Percentiles rank a stretch among this genome's conserved stretches.
These are phyloP conservation scores for Linum usitatissimum DNA, from an alignment of 345 rosid genomes.

Conservation along the genomic window DNA sequence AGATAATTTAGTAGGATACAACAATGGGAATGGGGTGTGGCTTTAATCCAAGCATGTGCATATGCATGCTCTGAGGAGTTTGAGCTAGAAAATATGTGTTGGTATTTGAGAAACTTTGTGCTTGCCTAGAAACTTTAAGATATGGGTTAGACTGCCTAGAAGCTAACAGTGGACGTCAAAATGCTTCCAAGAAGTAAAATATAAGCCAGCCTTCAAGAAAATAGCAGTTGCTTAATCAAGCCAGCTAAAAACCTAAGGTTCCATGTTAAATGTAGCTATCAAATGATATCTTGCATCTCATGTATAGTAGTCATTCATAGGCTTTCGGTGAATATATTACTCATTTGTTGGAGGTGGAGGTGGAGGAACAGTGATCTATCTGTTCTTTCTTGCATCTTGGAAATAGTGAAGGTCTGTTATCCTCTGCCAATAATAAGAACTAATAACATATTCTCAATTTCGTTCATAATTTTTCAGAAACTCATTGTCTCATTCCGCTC, in stretches of 20 bases:
- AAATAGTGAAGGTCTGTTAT: neutral
- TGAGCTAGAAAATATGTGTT: neutral
- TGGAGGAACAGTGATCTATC: neutral
- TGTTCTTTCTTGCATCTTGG: neutral
- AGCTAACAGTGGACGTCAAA: neutral
- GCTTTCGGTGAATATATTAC: no score
- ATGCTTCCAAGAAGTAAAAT: neutral
- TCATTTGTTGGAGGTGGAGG: no score
- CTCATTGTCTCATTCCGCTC: neutral
- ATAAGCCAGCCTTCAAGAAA: no score
- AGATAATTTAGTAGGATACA: neutral
- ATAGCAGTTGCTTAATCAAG: no score
- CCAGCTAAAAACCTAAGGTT: no score
- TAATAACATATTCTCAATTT: neutral
- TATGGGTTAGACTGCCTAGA: neutral
- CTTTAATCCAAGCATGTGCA: neutral
- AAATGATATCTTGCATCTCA: no score
- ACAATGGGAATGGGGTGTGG: neutral
- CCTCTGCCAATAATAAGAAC: neutral
- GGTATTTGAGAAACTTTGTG: neutral
- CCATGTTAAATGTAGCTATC: no score
- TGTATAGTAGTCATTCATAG: no score
- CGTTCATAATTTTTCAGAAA: neutral
- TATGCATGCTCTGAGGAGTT: neutral
- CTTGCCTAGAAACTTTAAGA: neutral